phyloP scores from a whole-genome alignment of 805 yeast genomes.

The Yarrowia sp. region DNA sequence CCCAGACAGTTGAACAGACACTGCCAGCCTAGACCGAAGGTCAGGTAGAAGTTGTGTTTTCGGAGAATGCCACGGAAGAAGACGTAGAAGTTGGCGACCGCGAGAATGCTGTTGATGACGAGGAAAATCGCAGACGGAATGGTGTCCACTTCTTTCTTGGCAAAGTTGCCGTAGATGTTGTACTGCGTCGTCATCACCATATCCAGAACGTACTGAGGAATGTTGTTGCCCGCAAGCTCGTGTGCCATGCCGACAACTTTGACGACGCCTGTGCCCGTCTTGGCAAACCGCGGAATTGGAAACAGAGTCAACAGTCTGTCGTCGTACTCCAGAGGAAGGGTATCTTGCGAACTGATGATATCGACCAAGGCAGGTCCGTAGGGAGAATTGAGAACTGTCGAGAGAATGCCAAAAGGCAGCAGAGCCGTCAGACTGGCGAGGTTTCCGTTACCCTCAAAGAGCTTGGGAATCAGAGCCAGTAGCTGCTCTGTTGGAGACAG shows the following conservation, averaged over 20 bases:
- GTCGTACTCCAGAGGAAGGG: neutral
- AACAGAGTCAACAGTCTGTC: neutral
- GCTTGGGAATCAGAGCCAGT: neutral
- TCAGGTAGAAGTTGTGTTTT: constrained; percentile 59
- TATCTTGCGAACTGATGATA: neutral
- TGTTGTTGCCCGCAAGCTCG: neutral
- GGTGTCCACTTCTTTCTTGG: constrained; percentile 47
- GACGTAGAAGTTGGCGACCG: constrained; percentile 48
- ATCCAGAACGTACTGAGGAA: neutral
- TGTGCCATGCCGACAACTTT: neutral
- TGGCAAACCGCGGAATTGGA: neutral
- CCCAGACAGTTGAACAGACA: constrained; percentile 56
- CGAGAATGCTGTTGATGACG: constrained; percentile 51
- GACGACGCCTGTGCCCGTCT: constrained; percentile 1
- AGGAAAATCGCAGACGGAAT: constrained; percentile 61
- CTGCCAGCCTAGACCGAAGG: constrained; percentile 55
- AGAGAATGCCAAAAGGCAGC: neutral
- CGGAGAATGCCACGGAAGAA: constrained; percentile 50
- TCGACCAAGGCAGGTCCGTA: neutral
- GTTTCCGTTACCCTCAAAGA: constrained; percentile 12
- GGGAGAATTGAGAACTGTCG: neutral
- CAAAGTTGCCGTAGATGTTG: constrained; percentile 61
- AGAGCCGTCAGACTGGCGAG: neutral
- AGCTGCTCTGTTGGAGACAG: neutral
- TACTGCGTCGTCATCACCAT: constrained; percentile 34